Percentiles rank a stretch among this genome's conserved stretches.
These are phyloP conservation scores for Polychaeton citri DNA, from an alignment of 2,329 filamentous ascomycete species.

Conservation along the genomic window DNA sequence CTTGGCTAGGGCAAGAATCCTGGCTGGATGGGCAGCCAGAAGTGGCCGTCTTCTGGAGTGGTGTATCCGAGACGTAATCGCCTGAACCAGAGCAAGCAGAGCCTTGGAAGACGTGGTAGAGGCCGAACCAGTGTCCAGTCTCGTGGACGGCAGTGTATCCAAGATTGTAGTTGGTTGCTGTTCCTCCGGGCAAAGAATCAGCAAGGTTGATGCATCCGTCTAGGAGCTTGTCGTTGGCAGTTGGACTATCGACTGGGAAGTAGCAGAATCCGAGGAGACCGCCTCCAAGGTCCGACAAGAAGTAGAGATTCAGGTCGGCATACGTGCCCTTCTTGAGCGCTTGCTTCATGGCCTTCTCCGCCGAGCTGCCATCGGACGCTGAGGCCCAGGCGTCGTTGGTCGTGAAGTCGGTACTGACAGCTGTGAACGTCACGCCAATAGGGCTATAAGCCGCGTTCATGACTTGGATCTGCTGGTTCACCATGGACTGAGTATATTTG, in stretches of 20 bases:
- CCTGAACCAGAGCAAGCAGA: conserved; percentile 26
- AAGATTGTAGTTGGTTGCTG: conserved; percentile 30
- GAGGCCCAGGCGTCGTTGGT: conserved; percentile 42
- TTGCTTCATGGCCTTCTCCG: conserved; percentile 33
- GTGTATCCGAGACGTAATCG: conserved; percentile 31
- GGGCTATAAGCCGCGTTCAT: conserved; percentile 26
- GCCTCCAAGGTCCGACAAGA: conserved; percentile 35
- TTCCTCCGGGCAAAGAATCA: conserved; percentile 37
- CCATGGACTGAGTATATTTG: background rate
- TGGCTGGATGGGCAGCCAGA: conserved; percentile 37
- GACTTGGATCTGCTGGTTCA: background rate
- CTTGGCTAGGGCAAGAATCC: conserved; percentile 32
- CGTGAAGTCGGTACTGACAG: conserved; percentile 34
- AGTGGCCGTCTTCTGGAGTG: conserved; percentile 26
- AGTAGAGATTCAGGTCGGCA: conserved; percentile 42
- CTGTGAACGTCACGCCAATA: conserved; percentile 36
- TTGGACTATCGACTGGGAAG: conserved; percentile 22
- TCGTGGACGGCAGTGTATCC: conserved; percentile 32
- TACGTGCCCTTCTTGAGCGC: conserved; percentile 40
- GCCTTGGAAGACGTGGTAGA: conserved; percentile 32
- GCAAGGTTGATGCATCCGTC: conserved; percentile 45
- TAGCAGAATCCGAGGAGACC: conserved; percentile 15
- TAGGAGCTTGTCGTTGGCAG: conserved; percentile 29
- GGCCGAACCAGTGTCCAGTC: conserved; percentile 31
- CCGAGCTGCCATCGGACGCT: conserved; percentile 29